These are phyloP conservation scores for Aspergillus haitiensis DNA, from an alignment of 495 filamentous ascomycete genomes.

Conservation along the genomic window DNA sequence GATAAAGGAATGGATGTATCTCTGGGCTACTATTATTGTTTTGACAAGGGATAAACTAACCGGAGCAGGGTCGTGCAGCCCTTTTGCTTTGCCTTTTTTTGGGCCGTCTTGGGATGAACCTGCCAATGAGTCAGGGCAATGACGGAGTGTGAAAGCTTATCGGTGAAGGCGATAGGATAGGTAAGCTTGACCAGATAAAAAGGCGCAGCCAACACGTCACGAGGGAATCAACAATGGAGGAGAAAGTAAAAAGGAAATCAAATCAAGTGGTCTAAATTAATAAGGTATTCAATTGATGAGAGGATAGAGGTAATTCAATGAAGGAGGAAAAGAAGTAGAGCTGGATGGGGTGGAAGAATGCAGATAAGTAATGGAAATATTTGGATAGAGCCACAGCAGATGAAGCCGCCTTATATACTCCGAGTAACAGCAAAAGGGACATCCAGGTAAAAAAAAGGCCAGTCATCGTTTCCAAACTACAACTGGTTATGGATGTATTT, in stretches of 20 bases:
- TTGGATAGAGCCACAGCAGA: conserved; percentile 2
- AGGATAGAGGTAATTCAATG: conserved; percentile 1
- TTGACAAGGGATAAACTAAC: conserved; percentile 7
- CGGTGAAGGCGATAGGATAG: conserved; percentile 6
- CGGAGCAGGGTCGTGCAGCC: background rate
- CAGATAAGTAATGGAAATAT: too few relatives aligned
- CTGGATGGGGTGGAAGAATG: too few relatives aligned
- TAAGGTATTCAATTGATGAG: background rate
- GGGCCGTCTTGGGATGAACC: background rate
- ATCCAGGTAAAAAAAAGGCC: background rate
- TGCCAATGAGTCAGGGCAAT: conserved; percentile 13
- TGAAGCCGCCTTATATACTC: conserved; percentile 11
- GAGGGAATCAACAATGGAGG: background rate
- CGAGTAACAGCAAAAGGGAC: background rate
- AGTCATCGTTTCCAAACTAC: conserved; percentile 15
- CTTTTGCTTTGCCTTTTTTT: background rate
- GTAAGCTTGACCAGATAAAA: too few relatives aligned
- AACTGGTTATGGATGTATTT: background rate
- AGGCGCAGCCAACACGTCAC: too few relatives aligned
- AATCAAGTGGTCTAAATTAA: too few relatives aligned
- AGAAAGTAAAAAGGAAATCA: background rate
- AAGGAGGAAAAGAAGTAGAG: background rate
- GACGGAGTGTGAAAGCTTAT: conserved; percentile 22
- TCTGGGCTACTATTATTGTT: background rate
- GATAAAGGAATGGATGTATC: conserved; percentile 1